A percentile compares a stretch with the other conserved stretches of the same genome.
phyloP scores from a whole-genome alignment of 1,284 basidiomycete species.

The Sporisorium graminicola region DNA sequence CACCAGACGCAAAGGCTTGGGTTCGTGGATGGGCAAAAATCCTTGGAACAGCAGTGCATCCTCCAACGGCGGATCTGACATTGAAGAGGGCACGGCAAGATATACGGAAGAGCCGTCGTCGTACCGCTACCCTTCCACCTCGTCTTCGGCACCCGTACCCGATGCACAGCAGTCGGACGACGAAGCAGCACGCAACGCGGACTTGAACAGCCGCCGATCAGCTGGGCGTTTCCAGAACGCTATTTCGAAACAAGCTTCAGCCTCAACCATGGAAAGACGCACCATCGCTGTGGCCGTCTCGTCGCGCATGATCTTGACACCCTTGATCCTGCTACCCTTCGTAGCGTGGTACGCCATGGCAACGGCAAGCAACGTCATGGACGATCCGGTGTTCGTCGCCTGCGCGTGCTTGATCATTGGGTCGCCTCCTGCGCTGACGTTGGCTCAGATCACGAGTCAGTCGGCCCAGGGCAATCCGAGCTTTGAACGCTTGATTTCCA shows the following conservation, averaged over 20 bases:
- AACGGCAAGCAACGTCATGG: constrained; percentile 51
- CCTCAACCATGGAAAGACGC: constrained; percentile 71
- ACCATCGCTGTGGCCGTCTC: constrained; percentile 84
- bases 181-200: constrained; percentile 45
- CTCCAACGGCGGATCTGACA: constrained; percentile 29
- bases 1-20: constrained; percentile 29
- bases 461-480: constrained; percentile 80
- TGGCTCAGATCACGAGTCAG: constrained; percentile 84
- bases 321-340: constrained; percentile 75
- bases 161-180: neutral
- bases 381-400: constrained; percentile 83
- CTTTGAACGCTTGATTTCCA: constrained; percentile 85
- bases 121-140: neutral
- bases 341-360: constrained; percentile 59
- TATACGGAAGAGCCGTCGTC: constrained; percentile 33
- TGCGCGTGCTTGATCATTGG: constrained; percentile 81
- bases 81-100: constrained; percentile 34
- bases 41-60: constrained; percentile 51
- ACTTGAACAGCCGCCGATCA: constrained; percentile 40
- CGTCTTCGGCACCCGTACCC: neutral
- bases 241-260: constrained; percentile 21
- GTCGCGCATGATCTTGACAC: constrained; percentile 87
- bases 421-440: constrained; percentile 78
- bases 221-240: constrained; percentile 34
- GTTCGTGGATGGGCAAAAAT: constrained; percentile 41